A percentile compares a stretch with the other conserved stretches of the same genome.
Evolutionary conservation across 2,329 filamentous ascomycete species (phyloP).

Genomic region (Zelopaecilomyces penicillatus): DNA sequence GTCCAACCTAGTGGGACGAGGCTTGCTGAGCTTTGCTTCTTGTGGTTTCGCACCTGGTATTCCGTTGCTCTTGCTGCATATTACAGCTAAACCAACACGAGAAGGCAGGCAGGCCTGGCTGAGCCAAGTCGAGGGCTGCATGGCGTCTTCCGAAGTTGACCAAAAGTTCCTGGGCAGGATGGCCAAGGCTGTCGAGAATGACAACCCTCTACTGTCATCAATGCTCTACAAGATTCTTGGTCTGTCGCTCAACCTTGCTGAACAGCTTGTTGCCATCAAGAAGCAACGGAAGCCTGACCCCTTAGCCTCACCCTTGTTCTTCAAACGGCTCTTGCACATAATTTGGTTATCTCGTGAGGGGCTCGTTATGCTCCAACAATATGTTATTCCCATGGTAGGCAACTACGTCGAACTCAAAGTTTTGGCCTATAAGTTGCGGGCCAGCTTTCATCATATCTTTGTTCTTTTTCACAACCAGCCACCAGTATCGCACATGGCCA

Average conservation of each 20-base stretch:
- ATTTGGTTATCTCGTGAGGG: slow-evolving; percentile 94
- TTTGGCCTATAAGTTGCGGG: slow-evolving; percentile 81
- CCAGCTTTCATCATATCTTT: slow-evolving; percentile 94
- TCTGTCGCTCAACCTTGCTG: slow-evolving; percentile 78
- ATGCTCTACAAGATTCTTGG: slow-evolving; percentile 89
- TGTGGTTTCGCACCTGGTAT: background rate
- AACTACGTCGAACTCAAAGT: slow-evolving; percentile 79
- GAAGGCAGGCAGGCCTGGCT: background rate
- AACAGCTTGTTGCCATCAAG: slow-evolving; percentile 73
- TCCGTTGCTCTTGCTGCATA: background rate
- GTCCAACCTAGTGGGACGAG: too few relatives aligned
- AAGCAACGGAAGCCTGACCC: slow-evolving; percentile 76
- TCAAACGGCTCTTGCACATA: slow-evolving; percentile 80
- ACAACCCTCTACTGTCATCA: slow-evolving; percentile 69
- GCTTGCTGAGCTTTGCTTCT: too few relatives aligned
- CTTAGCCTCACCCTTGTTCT: slow-evolving; percentile 66
- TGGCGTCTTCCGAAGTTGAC: slow-evolving; percentile 96
- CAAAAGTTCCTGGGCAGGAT: slow-evolving; percentile 92
- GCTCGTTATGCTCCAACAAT: slow-evolving; percentile 75
- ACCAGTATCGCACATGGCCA: slow-evolving; percentile 55
- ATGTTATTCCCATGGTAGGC: slow-evolving; percentile 76
- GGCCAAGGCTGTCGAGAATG: slow-evolving; percentile 67
- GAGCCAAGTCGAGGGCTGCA: slow-evolving; percentile 26
- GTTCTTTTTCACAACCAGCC: slow-evolving; percentile 93
- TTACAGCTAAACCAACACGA: background rate